Percentiles rank a stretch among this genome's conserved stretches.
phyloP scores from a whole-genome alignment of 139 green algal genomes.

The Penium margaritaceum region DNA sequence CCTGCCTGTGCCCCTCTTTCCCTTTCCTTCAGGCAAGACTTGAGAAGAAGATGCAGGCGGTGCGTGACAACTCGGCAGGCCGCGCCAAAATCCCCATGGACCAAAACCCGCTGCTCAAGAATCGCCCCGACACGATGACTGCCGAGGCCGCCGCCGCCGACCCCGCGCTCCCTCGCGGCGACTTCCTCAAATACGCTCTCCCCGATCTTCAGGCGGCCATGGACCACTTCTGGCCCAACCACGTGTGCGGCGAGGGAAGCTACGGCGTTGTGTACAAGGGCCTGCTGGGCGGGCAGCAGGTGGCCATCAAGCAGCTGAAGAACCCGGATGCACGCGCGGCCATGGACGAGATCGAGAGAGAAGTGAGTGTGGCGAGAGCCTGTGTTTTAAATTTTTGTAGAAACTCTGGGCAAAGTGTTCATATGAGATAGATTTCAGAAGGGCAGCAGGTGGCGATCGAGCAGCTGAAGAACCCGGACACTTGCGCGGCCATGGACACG shows the following conservation, averaged over 20 bases:
- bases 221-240: slow-evolving; percentile 26
- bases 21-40: too few relatives aligned
- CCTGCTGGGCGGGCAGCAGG: background rate
- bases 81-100: too few relatives aligned
- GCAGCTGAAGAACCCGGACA: slow-evolving; percentile 3
- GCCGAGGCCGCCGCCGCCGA: too few relatives aligned
- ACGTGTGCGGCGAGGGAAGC: slow-evolving; percentile 13
- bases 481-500: background rate
- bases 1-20: too few relatives aligned
- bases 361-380: background rate
- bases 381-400: background rate
- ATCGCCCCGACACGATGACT: too few relatives aligned
- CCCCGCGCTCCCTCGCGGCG: too few relatives aligned
- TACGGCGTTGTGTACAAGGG: slow-evolving; percentile 13
- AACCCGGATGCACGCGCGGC: slow-evolving; percentile 11
- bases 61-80: too few relatives aligned
- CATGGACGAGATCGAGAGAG: slow-evolving; percentile 20
- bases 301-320: slow-evolving; percentile 12
- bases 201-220: slow-evolving; percentile 17
- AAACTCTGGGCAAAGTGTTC: background rate
- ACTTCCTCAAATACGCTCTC: slow-evolving; percentile 4
- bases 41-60: too few relatives aligned
- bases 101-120: too few relatives aligned
- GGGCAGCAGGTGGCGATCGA: background rate
- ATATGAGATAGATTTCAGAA: background rate